Conservation (phyloP, 768 basidiomycete genomes). For the Pleurotus tuoliensis region DNA sequence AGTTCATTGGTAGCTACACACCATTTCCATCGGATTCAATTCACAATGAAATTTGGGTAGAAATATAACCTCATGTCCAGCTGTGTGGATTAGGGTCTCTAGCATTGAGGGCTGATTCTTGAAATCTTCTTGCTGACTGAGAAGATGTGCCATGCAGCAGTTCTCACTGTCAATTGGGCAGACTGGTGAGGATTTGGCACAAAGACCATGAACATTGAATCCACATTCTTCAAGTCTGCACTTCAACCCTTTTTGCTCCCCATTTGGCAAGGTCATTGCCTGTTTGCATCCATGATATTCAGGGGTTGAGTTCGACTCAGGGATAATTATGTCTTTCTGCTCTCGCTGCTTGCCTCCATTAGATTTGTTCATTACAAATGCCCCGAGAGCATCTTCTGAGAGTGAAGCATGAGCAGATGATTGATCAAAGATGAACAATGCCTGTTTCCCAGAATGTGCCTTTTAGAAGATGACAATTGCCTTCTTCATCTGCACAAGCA, state of each 20-base stretch:
- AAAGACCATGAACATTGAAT: conserved; percentile 18
- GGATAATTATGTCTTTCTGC: conserved; percentile 24
- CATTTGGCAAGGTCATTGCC: conserved; percentile 12
- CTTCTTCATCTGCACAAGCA: conserved; percentile 26
- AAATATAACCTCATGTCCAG: no score
- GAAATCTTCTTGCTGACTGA: conserved; percentile 30
- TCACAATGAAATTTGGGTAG: no score
- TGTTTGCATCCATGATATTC: conserved; percentile 7
- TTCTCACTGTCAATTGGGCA: conserved; percentile 18
- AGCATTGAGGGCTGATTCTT: conserved; percentile 20
- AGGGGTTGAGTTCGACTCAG: conserved; percentile 19
- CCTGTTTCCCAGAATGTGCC: conserved; percentile 25
- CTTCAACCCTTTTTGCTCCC: conserved; percentile 29
- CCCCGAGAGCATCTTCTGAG: conserved; percentile 26
- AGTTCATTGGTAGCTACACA: no score
- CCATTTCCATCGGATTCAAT: no score
- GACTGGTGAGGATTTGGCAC: conserved; percentile 19
- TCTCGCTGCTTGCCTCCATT: conserved; percentile 24
- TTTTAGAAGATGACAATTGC: conserved; percentile 32
- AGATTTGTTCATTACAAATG: conserved; percentile 27
- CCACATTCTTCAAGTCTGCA: conserved; percentile 22
- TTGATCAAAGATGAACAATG: conserved; percentile 37
- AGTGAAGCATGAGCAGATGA: conserved; percentile 35
- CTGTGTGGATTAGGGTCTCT: no score
- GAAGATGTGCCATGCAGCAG: conserved; percentile 27